Conservation (phyloP, 768 basidiomycete species). For the Clathrus columnatus region DNA sequence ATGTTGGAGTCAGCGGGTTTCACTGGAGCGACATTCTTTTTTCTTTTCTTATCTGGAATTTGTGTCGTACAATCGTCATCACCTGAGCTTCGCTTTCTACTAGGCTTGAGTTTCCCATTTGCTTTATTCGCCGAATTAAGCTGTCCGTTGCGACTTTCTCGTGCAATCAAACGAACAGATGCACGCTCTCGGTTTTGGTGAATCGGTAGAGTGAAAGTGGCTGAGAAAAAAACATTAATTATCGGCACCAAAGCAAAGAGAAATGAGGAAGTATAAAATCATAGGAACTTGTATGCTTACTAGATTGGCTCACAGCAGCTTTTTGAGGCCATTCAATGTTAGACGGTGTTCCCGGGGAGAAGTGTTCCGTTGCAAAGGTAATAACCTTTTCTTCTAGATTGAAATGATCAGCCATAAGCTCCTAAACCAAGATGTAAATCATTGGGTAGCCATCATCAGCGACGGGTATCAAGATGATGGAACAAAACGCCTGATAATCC, state of each 20-base stretch:
- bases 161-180: slow-evolving; percentile 51
- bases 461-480: no score
- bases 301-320: not conserved
- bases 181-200: slow-evolving; percentile 43
- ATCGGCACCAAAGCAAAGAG: not conserved
- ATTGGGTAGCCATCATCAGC: no score
- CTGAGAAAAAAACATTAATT: not conserved
- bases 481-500: no score
- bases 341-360: not conserved
- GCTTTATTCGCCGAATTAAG: slow-evolving; percentile 12
- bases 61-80: not conserved
- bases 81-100: slow-evolving; percentile 25
- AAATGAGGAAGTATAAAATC: not conserved
- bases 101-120: slow-evolving; percentile 30
- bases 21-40: not conserved
- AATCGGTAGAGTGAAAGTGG: not conserved
- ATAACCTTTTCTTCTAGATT: not conserved
- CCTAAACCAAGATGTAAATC: no score
- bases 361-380: not conserved
- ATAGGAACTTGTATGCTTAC: not conserved
- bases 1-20: not conserved
- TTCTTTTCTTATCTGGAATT: not conserved
- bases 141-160: slow-evolving; percentile 23
- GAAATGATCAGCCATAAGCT: no score
- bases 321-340: not conserved